Evolutionary conservation across 1,284 basidiomycete species (phyloP), one percentile per base, ranked within the genome.

Genomic region (Vanrija sp.): DNA sequence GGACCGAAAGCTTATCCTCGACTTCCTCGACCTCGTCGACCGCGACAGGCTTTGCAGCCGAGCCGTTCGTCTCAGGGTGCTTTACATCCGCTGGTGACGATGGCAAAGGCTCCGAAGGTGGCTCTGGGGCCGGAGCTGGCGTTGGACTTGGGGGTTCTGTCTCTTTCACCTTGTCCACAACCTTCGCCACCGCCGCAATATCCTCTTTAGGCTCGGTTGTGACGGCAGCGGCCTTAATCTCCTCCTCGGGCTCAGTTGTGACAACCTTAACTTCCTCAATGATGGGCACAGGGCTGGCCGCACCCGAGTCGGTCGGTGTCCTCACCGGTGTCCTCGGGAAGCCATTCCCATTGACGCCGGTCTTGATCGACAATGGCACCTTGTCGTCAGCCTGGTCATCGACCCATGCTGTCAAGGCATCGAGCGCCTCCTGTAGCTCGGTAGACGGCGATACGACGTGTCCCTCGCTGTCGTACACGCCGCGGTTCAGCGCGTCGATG

Each of bases 401-500:
- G 26, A 69, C 50, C 69, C 69, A 69, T 6, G 45, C 21, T 3
- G 49, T 19, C 21, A 68, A 50, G 25, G 64, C 46, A 9, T 57
- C 49, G 21, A 67, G 52, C 9, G 57, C 55, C 38, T 55, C 55
- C 7, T 39, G 14, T 3, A 66, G 52, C 10, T 55, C 62, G 18
- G 48, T 49, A 1, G 47, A 40, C 18, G n/a, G 18, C 18, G 34
- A 34, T 12, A 34, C 19, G n/a, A n/a, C 40, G 12, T 42, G n/a
- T 8, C n/a, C 40, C 15, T 18, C 43, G 26, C 28, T 46, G 6
- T 84, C 83, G 74, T 87, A 93, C 16, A 91, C 85, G 3, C 89
- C 89, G 63, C 87, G 83, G 12, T 82, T 78, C 50, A 91, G 69
- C 5, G 85, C 89, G 23, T 83, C 78, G 62, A 82, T 75, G 59